Evolutionary conservation across 2,329 filamentous ascomycete genomes (phyloP).

Genomic region (Tolypocladium inflatum): DNA sequence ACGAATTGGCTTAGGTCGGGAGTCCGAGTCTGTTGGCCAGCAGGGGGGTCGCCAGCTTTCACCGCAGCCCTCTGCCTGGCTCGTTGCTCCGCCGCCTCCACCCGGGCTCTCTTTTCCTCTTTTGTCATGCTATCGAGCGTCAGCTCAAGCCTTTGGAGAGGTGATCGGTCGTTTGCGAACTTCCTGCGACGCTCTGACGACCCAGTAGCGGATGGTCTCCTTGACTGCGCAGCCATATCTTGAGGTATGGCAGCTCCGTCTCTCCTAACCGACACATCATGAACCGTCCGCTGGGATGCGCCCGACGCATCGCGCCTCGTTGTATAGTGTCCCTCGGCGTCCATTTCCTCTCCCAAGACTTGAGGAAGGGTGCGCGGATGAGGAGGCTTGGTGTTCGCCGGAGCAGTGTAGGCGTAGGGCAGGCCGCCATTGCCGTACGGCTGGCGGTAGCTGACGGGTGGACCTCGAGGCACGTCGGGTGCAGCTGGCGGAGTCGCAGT

Average conservation of each 20-base stretch:
- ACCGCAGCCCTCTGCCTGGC: conserved; percentile 52
- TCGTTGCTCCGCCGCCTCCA: conserved; percentile 71
- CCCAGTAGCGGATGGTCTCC: conserved; percentile 27
- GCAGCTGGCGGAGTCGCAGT: conserved; percentile 37
- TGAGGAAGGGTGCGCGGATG: conserved; percentile 2
- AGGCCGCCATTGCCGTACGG: conserved; percentile 25
- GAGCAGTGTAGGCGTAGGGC: conserved; percentile 13
- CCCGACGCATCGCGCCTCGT: conserved; percentile 6
- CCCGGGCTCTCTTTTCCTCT: conserved; percentile 81
- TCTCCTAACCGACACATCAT: conserved; percentile 12
- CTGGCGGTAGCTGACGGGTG: conserved; percentile 47
- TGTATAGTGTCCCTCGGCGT: conserved; percentile 14
- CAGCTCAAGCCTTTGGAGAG: conserved; percentile 85
- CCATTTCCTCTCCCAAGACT: conserved; percentile 12
- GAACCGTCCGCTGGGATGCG: conserved; percentile 6
- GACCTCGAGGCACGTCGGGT: conserved; percentile 51
- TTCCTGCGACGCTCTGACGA: conserved; percentile 39
- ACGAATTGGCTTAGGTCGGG: conserved; percentile 12
- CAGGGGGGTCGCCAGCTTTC: conserved; percentile 16
- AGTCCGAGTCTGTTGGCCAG: conserved; percentile 9
- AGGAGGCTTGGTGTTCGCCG: conserved; percentile 5
- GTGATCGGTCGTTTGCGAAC: conserved; percentile 76
- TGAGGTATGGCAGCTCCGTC: conserved; percentile 11
- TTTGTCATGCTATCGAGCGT: conserved; percentile 90
- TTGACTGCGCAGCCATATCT: conserved; percentile 17